These are phyloP conservation scores for Graphilbum fragrans DNA, from an alignment of 2,329 filamentous ascomycete genomes.

Conservation along the genomic window DNA sequence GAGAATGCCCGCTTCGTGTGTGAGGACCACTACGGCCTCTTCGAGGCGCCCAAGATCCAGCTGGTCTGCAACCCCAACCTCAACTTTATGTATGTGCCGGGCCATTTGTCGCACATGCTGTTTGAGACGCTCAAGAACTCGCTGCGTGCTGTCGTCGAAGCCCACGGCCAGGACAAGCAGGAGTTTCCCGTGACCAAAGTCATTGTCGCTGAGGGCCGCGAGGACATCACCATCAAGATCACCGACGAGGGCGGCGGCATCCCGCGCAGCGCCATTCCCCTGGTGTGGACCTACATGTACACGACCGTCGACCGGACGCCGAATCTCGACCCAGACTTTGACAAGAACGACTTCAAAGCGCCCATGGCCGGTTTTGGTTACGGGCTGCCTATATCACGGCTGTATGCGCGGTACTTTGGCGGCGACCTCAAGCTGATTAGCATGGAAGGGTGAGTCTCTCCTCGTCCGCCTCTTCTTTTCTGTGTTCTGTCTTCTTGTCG, in stretches of 20 bases:
- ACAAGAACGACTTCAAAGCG: constrained; percentile 98
- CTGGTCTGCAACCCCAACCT: constrained; percentile 89
- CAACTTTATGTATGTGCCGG: constrained; percentile 98
- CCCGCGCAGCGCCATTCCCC: constrained; percentile 78
- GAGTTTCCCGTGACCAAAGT: constrained; percentile 96
- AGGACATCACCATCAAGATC: constrained; percentile 98
- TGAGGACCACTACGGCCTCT: constrained; percentile 95
- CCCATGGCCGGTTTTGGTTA: constrained; percentile 99
- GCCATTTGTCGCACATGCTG: constrained; percentile 98
- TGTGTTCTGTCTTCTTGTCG: not conserved
- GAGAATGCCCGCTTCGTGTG: constrained; percentile 99
- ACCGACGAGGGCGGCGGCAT: constrained; percentile 95
- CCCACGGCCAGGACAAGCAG: constrained; percentile 87
- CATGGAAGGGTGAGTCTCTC: constrained; percentile 83
- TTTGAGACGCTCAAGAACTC: constrained; percentile 99
- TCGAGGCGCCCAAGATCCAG: constrained; percentile 92
- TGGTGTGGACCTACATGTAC: constrained; percentile 99
- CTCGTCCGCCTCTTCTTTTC: too few relatives aligned
- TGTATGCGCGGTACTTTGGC: constrained; percentile 95
- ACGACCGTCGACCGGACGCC: constrained; percentile 96
- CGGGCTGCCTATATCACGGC: constrained; percentile 79
- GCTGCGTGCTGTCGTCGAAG: constrained; percentile 89
- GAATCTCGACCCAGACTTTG: constrained; percentile 90
- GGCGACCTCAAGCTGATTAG: constrained; percentile 95
- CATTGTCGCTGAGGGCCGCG: constrained; percentile 92